Conservation (phyloP, 495 filamentous ascomycete species). For the Immersiella caudata region DNA sequence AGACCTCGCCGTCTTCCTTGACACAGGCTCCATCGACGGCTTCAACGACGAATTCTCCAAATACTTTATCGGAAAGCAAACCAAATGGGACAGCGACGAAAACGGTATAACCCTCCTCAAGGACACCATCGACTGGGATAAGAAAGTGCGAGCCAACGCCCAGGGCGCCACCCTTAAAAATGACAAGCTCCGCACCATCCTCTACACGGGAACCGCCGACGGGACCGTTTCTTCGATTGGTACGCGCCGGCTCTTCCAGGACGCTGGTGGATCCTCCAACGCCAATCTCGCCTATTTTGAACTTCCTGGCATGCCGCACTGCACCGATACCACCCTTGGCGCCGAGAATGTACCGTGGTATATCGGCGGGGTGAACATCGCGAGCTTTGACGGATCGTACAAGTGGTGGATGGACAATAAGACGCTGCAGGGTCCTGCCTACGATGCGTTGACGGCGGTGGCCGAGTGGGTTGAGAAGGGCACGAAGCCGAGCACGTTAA, state of each 20-base stretch:
- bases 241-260: neutral
- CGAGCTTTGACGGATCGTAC: neutral
- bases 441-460: slow-evolving; percentile 2
- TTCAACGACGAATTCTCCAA: neutral
- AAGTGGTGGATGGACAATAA: neutral
- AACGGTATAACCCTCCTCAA: neutral
- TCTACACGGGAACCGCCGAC: slow-evolving; percentile 10
- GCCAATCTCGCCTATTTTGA: neutral
- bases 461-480: neutral
- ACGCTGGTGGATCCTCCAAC: neutral
- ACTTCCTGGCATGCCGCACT: slow-evolving; percentile 5
- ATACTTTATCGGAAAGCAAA: slow-evolving; percentile 1
- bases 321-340: neutral
- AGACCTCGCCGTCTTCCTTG: neutral
- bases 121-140: neutral
- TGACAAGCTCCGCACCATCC: neutral
- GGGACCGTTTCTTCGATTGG: neutral
- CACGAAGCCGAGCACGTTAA: neutral
- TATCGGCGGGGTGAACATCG: neutral
- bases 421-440: neutral
- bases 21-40: neutral
- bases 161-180: neutral
- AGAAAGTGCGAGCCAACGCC: neutral
- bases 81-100: neutral
- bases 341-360: neutral